Conservation (phyloP, 148 eudicot species). For the Drosera capensis region DNA sequence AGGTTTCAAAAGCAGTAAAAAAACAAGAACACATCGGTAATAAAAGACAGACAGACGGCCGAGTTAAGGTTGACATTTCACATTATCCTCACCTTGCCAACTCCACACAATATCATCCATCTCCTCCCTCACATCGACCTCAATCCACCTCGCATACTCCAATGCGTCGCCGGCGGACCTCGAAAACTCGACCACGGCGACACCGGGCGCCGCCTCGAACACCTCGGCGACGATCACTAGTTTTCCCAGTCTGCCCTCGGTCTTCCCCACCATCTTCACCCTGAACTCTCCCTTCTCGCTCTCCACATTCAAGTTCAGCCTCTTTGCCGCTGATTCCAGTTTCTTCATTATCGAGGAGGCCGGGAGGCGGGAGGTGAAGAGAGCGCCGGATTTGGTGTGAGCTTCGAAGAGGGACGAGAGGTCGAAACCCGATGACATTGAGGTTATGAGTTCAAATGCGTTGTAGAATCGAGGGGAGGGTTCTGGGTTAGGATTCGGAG, state of each 20-base stretch:
- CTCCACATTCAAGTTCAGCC: conserved; percentile 3
- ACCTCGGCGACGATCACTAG: conserved; percentile 36
- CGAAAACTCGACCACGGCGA: conserved; percentile 44
- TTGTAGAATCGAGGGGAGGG: conserved; percentile 24
- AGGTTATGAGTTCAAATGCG: conserved; percentile 46
- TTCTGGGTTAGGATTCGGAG: not conserved
- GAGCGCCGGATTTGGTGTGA: conserved; percentile 11
- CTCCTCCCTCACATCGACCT: conserved; percentile 48
- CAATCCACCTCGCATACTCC: conserved; percentile 38
- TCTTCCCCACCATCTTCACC: conserved; percentile 18
- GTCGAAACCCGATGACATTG: conserved; percentile 53
- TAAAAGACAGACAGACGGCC: too few species aligned
- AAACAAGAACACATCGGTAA: too few species aligned
- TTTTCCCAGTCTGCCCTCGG: conserved; percentile 27
- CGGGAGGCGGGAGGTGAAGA: conserved; percentile 30
- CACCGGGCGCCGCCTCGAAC: conserved; percentile 33
- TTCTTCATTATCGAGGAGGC: conserved; percentile 15
- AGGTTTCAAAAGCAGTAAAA: too few species aligned
- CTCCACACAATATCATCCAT: conserved; percentile 50
- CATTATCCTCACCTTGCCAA: conserved; percentile 48
- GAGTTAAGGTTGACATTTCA: too few species aligned
- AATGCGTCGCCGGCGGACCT: conserved; percentile 32
- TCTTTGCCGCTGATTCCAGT: conserved; percentile 17
- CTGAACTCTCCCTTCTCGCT: conserved; percentile 18
- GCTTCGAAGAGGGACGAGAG: conserved; percentile 36